phyloP scores from a whole-genome alignment of 1,139 yeast genomes.

The Geotrichum histeridarum region DNA sequence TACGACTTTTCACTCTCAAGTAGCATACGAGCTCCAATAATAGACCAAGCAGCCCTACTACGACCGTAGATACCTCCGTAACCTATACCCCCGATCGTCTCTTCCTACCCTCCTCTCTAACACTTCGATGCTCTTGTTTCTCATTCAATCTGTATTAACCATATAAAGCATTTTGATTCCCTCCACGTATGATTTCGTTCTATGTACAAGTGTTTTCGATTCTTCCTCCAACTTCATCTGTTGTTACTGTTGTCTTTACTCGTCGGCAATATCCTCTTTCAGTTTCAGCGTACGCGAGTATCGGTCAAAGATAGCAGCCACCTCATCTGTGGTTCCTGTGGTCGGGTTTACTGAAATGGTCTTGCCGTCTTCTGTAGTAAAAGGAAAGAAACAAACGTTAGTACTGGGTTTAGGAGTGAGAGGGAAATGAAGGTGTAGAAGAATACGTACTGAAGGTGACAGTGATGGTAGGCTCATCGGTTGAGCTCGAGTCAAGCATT shows the following conservation, averaged over 20 bases:
- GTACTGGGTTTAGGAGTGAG: background rate
- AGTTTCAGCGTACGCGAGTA: constrained; percentile 55
- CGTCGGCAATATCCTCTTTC: constrained; percentile 39
- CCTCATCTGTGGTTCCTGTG: constrained; percentile 36
- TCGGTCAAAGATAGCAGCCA: constrained; percentile 44
- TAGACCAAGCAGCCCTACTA: too few relatives aligned
- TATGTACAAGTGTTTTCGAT: background rate
- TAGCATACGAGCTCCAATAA: too few relatives aligned
- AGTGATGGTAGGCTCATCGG: constrained; percentile 53
- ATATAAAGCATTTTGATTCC: too few relatives aligned
- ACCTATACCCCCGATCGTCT: too few relatives aligned
- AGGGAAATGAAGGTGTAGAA: background rate
- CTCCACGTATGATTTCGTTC: too few relatives aligned
- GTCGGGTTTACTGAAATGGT: constrained; percentile 64
- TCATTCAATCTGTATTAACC: too few relatives aligned
- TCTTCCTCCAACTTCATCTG: background rate
- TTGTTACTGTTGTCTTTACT: constrained; percentile 1
- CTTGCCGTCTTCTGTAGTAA: constrained; percentile 59
- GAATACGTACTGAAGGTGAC: constrained; percentile 55
- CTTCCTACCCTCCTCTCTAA: too few relatives aligned
- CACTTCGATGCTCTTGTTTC: too few relatives aligned
- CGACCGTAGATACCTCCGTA: too few relatives aligned
- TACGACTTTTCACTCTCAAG: too few relatives aligned
- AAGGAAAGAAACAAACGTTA: too few relatives aligned
- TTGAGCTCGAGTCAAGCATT: constrained; percentile 36